phyloP scores from a whole-genome alignment of 305 asterid genomes.

The Fraxinus sp. region DNA sequence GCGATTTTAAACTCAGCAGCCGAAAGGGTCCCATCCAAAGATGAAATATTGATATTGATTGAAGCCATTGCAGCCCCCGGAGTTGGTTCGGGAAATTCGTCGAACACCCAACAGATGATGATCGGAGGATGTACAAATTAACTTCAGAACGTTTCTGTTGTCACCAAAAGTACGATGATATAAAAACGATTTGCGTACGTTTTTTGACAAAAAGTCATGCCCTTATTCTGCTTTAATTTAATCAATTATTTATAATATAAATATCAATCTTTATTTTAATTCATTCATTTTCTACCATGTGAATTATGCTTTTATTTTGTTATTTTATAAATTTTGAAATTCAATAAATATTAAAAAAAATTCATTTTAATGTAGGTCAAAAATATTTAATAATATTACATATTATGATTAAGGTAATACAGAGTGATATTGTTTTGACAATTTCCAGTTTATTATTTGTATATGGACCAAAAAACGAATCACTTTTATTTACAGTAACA shows the following conservation, averaged over 20 bases:
- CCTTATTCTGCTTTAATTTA: neutral
- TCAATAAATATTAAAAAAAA: no score
- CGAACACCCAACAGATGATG: neutral
- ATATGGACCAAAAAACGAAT: neutral
- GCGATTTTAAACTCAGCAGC: slow-evolving; percentile 47
- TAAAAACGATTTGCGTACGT: neutral
- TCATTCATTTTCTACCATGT: neutral
- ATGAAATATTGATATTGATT: neutral
- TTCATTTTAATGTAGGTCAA: no score
- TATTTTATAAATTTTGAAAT: no score
- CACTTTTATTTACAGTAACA: neutral
- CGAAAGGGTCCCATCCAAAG: slow-evolving; percentile 69
- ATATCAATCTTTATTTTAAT: neutral
- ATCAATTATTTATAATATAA: neutral
- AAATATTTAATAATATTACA: no score
- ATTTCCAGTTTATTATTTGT: neutral
- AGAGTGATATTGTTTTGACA: neutral
- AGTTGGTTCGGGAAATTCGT: neutral
- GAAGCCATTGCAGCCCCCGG: neutral
- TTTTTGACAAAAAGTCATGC: neutral
- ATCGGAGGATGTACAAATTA: neutral
- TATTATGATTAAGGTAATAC: no score
- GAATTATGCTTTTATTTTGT: neutral
- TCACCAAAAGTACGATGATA: neutral
- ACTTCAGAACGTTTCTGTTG: neutral